Base-by-base conservation (phyloP, 2,329 filamentous ascomycete species). In the Nothophoma quercina region DNA sequence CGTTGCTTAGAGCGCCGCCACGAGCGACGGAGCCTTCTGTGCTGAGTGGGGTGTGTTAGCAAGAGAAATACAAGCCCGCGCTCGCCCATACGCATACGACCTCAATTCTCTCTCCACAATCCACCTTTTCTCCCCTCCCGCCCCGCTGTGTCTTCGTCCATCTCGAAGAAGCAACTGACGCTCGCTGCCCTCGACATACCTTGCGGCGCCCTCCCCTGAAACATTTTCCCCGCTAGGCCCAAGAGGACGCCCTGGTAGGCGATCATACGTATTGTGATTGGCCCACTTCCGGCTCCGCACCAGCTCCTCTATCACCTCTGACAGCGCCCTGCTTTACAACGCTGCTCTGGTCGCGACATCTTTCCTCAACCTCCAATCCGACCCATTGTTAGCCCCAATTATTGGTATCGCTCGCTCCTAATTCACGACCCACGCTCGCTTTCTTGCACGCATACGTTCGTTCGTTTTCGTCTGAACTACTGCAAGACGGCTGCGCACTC, bases 21-120 rank as follows among this genome's bases (percentile, higher is more conserved):
- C 50, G 50, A 43, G 50, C 50, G 50, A 47, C 39, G 50, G 43
- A 47, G 44, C 56, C 50, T 51, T 55, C 35, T 52, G 46, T 58
- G 55, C 62, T 60, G 62, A 55, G 63, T 65, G 59, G 54, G 56
- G 56, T 57, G 52, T 56, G 58, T 55, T 59, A 59, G 56, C 55
- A 66, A 64, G 62, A 65, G 62, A 68, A 67, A 67, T 65, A 67
- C 49, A 55, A 59, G 56, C 55, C 57, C 58, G 54, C 48, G 55
- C 52, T 33, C 51, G 51, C 51, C 51, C 56, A 54, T 56, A 43
- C 36, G 18, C 56, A 54, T 56, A 43, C 36, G 18, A 43, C 46
- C 34, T 49, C 48, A 50, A 58, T 58, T 59, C 62, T 58, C 57
- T 56, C 49, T 59, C 49, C 48, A 41, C 51, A 56, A 30, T 51